phyloP scores from a whole-genome alignment of 257 asterid genomes.

The Rubia yunnanensis region DNA sequence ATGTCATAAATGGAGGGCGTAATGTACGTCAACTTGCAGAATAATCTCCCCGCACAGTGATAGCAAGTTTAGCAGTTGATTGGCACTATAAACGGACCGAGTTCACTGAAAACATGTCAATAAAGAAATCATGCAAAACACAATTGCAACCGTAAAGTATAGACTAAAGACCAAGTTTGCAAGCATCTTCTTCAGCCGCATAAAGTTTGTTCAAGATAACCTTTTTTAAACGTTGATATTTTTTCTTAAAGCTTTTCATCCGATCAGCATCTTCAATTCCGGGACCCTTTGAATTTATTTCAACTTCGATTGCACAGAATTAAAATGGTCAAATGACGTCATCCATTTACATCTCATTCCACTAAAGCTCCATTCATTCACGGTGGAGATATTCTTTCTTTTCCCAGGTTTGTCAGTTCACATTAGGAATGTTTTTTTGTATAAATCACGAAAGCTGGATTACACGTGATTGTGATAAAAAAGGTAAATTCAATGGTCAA shows the following conservation, averaged over 20 bases:
- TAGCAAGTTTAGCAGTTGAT: no score
- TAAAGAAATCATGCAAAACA: no score
- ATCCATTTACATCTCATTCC: conserved; percentile 10
- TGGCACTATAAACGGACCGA: no score
- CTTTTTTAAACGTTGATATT: conserved; percentile 3
- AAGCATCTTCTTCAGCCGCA: conserved; percentile 10
- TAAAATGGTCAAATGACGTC: conserved; percentile 1
- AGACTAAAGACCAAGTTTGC: conserved; percentile 10
- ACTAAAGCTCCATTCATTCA: background rate
- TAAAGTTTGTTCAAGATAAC: conserved; percentile 16
- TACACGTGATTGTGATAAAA: background rate
- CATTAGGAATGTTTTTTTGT: background rate
- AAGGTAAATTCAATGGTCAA: background rate
- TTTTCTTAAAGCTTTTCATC: background rate
- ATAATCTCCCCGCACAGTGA: no score
- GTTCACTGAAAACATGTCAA: no score
- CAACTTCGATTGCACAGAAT: conserved; percentile 6
- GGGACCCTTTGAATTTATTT: background rate
- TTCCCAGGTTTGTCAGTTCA: conserved; percentile 5
- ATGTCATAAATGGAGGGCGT: no score
- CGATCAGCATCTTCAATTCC: conserved; percentile 16
- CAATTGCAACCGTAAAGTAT: no score
- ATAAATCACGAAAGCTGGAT: background rate
- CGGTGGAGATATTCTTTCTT: background rate
- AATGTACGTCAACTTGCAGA: no score